These are phyloP conservation scores for Amaranthus palmeri DNA, from an alignment of 148 eudicot species.

Conservation along the genomic window DNA sequence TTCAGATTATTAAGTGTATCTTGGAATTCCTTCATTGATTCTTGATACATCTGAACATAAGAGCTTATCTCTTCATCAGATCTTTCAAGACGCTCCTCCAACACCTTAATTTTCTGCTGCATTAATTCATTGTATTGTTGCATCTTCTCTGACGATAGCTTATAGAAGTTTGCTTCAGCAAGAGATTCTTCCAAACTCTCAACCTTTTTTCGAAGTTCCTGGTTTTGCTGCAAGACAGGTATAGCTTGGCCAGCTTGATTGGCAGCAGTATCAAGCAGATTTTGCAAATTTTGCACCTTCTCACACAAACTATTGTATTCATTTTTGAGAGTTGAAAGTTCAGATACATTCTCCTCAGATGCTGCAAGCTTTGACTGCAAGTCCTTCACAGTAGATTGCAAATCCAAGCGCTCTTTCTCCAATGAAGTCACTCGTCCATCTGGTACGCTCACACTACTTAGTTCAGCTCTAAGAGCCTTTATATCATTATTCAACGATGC, in stretches of 20 bases:
- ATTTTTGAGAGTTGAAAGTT: slow-evolving; percentile 48
- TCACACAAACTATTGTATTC: slow-evolving; percentile 65
- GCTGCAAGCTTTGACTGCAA: slow-evolving; percentile 58
- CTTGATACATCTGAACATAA: slow-evolving; percentile 76
- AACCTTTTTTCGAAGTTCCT: slow-evolving; percentile 76
- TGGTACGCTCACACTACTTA: slow-evolving; percentile 50
- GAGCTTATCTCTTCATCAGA: slow-evolving; percentile 84
- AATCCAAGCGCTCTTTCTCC: slow-evolving; percentile 50
- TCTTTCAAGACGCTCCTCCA: slow-evolving; percentile 79
- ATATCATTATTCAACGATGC: slow-evolving; percentile 55
- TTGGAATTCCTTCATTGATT: slow-evolving; percentile 82
- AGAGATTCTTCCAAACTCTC: slow-evolving; percentile 77
- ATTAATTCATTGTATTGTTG: slow-evolving; percentile 65
- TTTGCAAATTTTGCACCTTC: slow-evolving; percentile 63
- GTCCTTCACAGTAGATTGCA: slow-evolving; percentile 60
- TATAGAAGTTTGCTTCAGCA: slow-evolving; percentile 57
- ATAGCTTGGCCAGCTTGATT: slow-evolving; percentile 87
- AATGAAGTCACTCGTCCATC: slow-evolving; percentile 55
- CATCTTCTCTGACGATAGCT: slow-evolving; percentile 66
- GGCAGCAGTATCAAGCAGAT: slow-evolving; percentile 64
- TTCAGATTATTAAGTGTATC: slow-evolving; percentile 60
- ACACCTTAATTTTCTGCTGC: slow-evolving; percentile 70
- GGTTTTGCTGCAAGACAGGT: slow-evolving; percentile 68
- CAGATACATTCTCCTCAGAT: slow-evolving; percentile 59
- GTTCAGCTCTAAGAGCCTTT: slow-evolving; percentile 47